Base-by-base conservation (phyloP, 257 asterid genomes). In the Nicotiana otophora region DNA sequence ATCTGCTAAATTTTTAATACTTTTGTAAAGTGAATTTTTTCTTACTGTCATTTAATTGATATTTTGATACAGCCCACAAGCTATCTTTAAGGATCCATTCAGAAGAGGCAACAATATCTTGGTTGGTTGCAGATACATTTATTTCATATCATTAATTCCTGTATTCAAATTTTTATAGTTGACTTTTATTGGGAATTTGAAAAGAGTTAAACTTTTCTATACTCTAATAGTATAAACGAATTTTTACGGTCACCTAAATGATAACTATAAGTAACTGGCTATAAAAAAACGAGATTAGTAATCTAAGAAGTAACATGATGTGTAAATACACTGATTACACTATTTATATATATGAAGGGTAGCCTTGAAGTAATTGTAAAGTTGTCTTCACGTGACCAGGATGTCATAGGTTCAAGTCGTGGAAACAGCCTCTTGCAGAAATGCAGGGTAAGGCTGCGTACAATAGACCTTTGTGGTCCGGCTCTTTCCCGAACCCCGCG, bases 71-170 rank as follows among this genome's bases (percentile, higher is more conserved):
- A 96, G 99, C 7, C 99, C 99, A 72, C 99, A 93, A 87, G 98
- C 99, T 48, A 91, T 96, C 82, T 93, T 94, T 93, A 91, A 72
- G 64, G 99, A 96, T 63, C 99, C 98, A 60, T 94, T 94, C 90
- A 91, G 98, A 82, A 90, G 93, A 87, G 98, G 98, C 60, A 88
- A 88, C 39, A 88, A 96, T 88, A 96, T 96, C 62, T 81, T 96
- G 91, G 99, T 96, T 11, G 85, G 92, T n/a, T 28, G 2, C 39
- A 14, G 60, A 6, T 72, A 20, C 10, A 20, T 55, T 48, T 17
- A 4, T 69, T 9, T 23, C 62, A 20, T 23, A 26, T 74, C 62
- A 48, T 23, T 48, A 48, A 74, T 26, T 74, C 15, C 42, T 66
- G 58, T 5, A 28, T 30, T 16, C 33, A 72, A 16, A 7, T 1